Conservation (phyloP, 2,329 filamentous ascomycete species). For the Amylocarpus encephaloides region DNA sequence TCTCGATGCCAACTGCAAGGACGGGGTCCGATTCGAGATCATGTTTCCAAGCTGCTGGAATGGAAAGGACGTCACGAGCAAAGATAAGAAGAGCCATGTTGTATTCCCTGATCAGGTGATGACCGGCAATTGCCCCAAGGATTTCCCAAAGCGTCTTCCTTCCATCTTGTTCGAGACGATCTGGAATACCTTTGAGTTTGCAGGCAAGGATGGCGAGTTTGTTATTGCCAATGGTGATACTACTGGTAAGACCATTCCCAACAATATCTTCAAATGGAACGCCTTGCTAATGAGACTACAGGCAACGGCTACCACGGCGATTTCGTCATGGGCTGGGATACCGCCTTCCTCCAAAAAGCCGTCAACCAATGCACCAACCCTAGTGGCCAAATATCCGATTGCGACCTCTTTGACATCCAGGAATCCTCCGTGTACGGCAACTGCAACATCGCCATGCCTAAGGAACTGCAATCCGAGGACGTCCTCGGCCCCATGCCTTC, state of each 20-base stretch:
- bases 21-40: slow-evolving; percentile 76
- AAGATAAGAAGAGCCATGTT: slow-evolving; percentile 58
- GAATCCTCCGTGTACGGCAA: slow-evolving; percentile 43
- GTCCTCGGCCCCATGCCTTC: slow-evolving; percentile 43
- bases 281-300: slow-evolving; percentile 27
- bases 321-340: slow-evolving; percentile 74
- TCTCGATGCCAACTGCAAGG: slow-evolving; percentile 72
- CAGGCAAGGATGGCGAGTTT: slow-evolving; percentile 59
- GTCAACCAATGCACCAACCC: slow-evolving; percentile 67
- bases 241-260: slow-evolving; percentile 46
- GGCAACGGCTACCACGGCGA: slow-evolving; percentile 75
- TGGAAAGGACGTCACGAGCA: slow-evolving; percentile 52
- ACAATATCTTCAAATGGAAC: neutral
- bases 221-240: slow-evolving; percentile 73
- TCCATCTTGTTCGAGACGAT: slow-evolving; percentile 83
- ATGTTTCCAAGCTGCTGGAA: slow-evolving; percentile 92
- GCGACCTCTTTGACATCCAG: slow-evolving; percentile 68
- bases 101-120: slow-evolving; percentile 74
- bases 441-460: slow-evolving; percentile 61
- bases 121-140: slow-evolving; percentile 66
- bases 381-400: slow-evolving; percentile 66
- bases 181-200: slow-evolving; percentile 65
- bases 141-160: slow-evolving; percentile 60
- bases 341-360: slow-evolving; percentile 62
- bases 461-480: slow-evolving; percentile 51